Base-by-base conservation (phyloP, 768 basidiomycete species). In the Macrolepiota dolichaula region DNA sequence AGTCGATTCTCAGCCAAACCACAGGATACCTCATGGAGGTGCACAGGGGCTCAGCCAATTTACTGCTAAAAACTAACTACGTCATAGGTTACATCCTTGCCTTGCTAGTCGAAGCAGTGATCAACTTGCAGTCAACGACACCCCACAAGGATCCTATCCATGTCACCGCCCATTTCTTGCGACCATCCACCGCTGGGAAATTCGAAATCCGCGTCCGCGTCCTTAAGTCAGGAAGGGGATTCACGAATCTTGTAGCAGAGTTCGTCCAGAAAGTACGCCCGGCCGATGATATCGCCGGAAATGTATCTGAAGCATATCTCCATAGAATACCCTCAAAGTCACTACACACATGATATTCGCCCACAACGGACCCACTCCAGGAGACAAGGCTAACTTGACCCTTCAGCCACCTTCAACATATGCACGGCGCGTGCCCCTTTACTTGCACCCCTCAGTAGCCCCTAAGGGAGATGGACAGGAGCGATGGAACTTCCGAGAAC, bases 331-430 rank as follows among this genome's bases (percentile, higher is more conserved):
- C 12, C 74, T 72, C n/a, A 82, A 73, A 46, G 74, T 86, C 46
- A 79, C 77, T 1, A 72, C 81, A 0, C 86, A 87, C 68, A 72
- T 83, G 54, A 81, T 88, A 32, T 88, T 86, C 61, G 82, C 83
- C 9, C 67, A 73, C 52, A 81, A 83, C 37, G 71, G 72, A 15
- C 73, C 76, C 7, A 61, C 68, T 15, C 62, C 68, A 4, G 68
- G 62, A 17, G 67, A 71, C 29, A 62, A 66, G 44, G 65, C 69
- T 1, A 69, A 61, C 44, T 67, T 72, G 63, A 74, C 74, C 24
- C 63, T 87, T 15, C 62, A 72, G 1, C 82, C 84, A 0, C 80
- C 84, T 27, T 88, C 85, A 0, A 67, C 80, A 7, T 87, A 85
- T 65, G 83, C 86, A 0, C 80, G 84, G 1, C 81, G 84, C n/a